These are phyloP conservation scores for Trametes hirsuta DNA, from an alignment of 1,284 basidiomycete genomes.

Conservation along the genomic window DNA sequence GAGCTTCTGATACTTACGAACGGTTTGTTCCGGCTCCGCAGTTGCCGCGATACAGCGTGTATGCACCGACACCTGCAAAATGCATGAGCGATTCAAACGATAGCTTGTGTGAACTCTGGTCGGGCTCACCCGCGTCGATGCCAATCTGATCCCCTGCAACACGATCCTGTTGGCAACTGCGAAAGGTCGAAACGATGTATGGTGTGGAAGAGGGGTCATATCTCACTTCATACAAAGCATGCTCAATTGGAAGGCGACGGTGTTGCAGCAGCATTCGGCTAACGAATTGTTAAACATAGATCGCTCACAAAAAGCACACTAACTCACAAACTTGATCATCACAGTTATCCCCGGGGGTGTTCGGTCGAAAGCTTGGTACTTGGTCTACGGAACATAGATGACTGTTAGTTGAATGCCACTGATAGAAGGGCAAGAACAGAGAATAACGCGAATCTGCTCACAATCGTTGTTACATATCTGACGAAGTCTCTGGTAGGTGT, in stretches of 20 bases:
- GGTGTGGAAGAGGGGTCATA: neutral
- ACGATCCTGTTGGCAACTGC: slow-evolving; percentile 21
- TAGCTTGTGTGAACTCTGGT: neutral
- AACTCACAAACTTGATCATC: slow-evolving; percentile 25
- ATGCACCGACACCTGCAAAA: slow-evolving; percentile 10
- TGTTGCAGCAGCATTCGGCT: slow-evolving; percentile 27
- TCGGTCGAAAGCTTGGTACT: slow-evolving; percentile 12
- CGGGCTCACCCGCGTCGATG: slow-evolving; percentile 18
- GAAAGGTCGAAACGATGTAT: neutral
- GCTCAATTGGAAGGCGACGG: slow-evolving; percentile 23
- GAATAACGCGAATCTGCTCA: neutral
- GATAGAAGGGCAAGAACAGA: neutral
- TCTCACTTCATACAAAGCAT: slow-evolving; percentile 27
- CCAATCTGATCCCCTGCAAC: slow-evolving; percentile 1
- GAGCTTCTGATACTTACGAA: slow-evolving; percentile 3
- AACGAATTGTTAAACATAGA: neutral
- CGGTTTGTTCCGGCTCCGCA: slow-evolving; percentile 8
- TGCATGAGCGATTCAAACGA: neutral
- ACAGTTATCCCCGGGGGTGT: slow-evolving; percentile 23
- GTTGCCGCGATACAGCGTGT: slow-evolving; percentile 1
- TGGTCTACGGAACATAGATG: slow-evolving; percentile 7
- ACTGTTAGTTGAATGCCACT: neutral
- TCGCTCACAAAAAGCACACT: no score
- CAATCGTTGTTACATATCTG: slow-evolving; percentile 13
- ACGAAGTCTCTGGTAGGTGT: slow-evolving; percentile 13